phyloP scores from a whole-genome alignment of 306 rosid genomes.

The Prunus mira region DNA sequence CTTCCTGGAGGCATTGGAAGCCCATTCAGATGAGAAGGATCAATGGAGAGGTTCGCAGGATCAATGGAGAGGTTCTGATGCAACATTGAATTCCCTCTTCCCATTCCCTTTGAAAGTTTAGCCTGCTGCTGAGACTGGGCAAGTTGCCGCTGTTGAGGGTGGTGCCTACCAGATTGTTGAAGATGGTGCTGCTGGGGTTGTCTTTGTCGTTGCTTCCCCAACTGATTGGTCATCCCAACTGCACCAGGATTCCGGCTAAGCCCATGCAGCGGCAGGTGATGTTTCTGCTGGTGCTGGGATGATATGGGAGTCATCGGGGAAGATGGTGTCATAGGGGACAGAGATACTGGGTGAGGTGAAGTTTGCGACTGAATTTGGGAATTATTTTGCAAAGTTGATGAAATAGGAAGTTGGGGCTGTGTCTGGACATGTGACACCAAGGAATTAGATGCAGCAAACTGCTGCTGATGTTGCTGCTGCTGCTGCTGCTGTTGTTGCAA shows the following conservation, averaged over 20 bases:
- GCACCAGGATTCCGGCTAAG: conserved; percentile 68
- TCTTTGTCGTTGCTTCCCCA: conserved; percentile 70
- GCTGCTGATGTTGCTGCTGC: conserved; percentile 64
- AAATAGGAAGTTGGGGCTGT: conserved; percentile 68
- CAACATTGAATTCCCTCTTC: conserved; percentile 63
- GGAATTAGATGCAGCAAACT: conserved; percentile 67
- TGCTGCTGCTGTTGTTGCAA: conserved; percentile 60
- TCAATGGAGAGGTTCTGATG: conserved; percentile 69
- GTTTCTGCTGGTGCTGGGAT: conserved; percentile 88
- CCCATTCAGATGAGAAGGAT: conserved; percentile 77
- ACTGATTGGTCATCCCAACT: conserved; percentile 60
- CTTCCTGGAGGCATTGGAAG: conserved; percentile 67
- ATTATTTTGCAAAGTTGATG: conserved; percentile 61
- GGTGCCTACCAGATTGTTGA: conserved; percentile 85
- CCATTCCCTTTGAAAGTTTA: conserved; percentile 73
- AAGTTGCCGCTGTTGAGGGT: conserved; percentile 79
- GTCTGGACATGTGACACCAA: conserved; percentile 58
- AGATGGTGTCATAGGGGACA: conserved; percentile 57
- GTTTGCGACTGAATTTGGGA: conserved; percentile 67
- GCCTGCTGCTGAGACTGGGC: conserved; percentile 76
- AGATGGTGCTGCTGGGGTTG: conserved; percentile 69
- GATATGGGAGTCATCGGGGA: conserved; percentile 66
- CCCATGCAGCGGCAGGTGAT: conserved; percentile 77
- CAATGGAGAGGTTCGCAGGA: conserved; percentile 52
- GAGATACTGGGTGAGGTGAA: conserved; percentile 61